Percentiles rank a stretch among this genome's conserved stretches.
Evolutionary conservation across 1,284 basidiomycete genomes (phyloP).

Genomic region (Mycosarcoma maydis): DNA sequence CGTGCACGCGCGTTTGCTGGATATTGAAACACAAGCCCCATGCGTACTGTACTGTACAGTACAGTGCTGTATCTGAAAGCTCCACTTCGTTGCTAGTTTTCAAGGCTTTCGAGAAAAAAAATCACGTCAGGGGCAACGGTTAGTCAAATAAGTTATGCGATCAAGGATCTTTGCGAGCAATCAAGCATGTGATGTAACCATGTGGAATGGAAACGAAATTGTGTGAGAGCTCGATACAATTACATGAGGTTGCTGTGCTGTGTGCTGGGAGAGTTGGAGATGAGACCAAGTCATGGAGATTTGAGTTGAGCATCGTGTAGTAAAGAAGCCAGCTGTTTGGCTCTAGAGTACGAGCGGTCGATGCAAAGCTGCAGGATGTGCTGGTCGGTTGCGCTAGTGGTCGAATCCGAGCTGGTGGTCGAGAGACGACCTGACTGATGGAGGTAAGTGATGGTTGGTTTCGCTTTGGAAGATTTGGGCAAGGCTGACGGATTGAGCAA

Average conservation of each 20-base stretch:
- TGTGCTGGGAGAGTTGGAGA: neutral
- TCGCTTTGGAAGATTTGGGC: conserved; percentile 8
- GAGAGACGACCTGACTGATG: conserved; percentile 34
- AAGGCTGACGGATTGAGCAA: conserved; percentile 7
- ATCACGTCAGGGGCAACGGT: too few species aligned
- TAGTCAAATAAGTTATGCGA: too few species aligned
- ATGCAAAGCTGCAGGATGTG: conserved; percentile 39
- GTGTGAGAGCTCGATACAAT: conserved; percentile 25
- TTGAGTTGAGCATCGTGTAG: conserved; percentile 19
- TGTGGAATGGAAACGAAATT: too few species aligned
- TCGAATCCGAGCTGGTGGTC: conserved; percentile 5
- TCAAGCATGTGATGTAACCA: too few species aligned
- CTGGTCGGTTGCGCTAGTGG: conserved; percentile 14
- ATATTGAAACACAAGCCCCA: conserved; percentile 34
- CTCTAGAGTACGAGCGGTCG: conserved; percentile 20
- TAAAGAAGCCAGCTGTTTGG: conserved; percentile 9
- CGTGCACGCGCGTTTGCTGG: conserved; percentile 63
- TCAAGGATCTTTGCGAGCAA: too few species aligned
- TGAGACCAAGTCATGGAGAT: neutral
- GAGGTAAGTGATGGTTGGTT: conserved; percentile 24
- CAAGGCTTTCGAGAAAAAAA: neutral
- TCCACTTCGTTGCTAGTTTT: too few species aligned
- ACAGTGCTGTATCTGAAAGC: too few species aligned
- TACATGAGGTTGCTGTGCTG: conserved; percentile 10
- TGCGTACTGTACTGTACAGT: too few species aligned